Percentiles rank a stretch among this genome's conserved stretches.
Evolutionary conservation across 2,329 filamentous ascomycete genomes (phyloP).

Genomic region (Neonectria hederae): DNA sequence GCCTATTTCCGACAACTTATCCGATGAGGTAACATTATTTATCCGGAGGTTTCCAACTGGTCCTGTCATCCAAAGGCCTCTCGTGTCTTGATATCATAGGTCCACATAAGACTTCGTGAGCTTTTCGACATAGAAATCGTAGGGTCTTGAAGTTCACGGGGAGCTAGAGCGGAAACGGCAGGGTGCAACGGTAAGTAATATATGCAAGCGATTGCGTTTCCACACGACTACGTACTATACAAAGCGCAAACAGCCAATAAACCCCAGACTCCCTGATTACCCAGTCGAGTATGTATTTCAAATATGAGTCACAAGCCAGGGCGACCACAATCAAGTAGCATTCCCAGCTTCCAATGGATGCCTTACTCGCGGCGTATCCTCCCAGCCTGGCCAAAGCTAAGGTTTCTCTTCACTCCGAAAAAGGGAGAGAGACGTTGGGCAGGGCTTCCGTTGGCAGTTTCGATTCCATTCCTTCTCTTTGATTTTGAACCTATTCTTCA

Average conservation of each 20-base stretch:
- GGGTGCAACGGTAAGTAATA: conserved; percentile 15
- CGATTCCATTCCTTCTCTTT: neutral
- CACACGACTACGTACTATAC: conserved; percentile 25
- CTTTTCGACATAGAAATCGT: neutral
- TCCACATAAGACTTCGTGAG: neutral
- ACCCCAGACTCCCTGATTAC: conserved; percentile 41
- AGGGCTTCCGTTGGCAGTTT: conserved; percentile 1
- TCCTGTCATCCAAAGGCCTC: neutral
- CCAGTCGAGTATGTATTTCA: neutral
- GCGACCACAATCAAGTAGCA: neutral
- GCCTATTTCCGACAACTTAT: neutral
- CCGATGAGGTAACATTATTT: neutral
- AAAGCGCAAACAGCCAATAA: conserved; percentile 26
- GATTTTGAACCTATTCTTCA: neutral
- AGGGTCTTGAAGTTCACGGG: neutral
- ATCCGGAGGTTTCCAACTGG: neutral
- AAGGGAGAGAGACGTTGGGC: neutral
- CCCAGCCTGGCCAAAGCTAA: neutral
- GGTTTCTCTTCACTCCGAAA: neutral
- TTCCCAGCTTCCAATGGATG: neutral
- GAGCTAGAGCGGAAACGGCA: neutral
- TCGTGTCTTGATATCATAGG: neutral
- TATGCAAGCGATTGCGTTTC: conserved; percentile 28
- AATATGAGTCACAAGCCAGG: neutral
- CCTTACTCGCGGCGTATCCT: neutral